phyloP scores from a whole-genome alignment of 2,329 filamentous ascomycete genomes.

The Emericellopsis cladophorae region DNA sequence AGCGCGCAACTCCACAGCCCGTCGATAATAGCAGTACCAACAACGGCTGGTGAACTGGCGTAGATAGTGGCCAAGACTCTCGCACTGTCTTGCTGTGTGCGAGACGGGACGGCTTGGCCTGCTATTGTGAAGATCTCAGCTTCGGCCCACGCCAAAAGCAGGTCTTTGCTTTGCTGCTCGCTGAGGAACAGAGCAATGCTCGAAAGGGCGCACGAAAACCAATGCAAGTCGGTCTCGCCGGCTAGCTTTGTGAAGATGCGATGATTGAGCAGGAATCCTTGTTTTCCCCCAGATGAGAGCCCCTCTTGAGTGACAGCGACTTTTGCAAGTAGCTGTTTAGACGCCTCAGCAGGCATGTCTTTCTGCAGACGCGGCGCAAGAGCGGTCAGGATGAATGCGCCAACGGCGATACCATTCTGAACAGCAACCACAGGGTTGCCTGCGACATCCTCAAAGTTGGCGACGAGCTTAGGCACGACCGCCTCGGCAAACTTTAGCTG shows the following conservation, averaged over 20 bases:
- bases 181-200: constrained; percentile 44
- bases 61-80: constrained; percentile 54
- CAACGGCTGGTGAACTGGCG: constrained; percentile 37
- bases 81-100: constrained; percentile 50
- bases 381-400: constrained; percentile 62
- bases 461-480: constrained; percentile 42
- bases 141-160: constrained; percentile 68
- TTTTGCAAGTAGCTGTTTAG: constrained; percentile 35
- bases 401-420: constrained; percentile 72
- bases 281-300: constrained; percentile 61
- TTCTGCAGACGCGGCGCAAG: constrained; percentile 44
- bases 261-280: constrained; percentile 75
- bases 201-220: constrained; percentile 61
- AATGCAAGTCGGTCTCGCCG: constrained; percentile 62
- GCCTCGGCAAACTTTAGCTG: constrained; percentile 38
- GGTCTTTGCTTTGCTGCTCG: constrained; percentile 30
- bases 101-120: constrained; percentile 45
- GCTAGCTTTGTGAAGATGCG: constrained; percentile 74
- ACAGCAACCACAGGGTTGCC: constrained; percentile 67
- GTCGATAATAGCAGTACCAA: constrained; percentile 51
- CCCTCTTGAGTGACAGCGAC: constrained; percentile 51
- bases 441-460: constrained; percentile 65
- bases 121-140: constrained; percentile 70
- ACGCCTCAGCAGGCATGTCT: constrained; percentile 39
- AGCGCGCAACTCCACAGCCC: constrained; percentile 75